These are phyloP conservation scores for Suillus placidus DNA, from an alignment of 768 basidiomycete species.

Conservation along the genomic window DNA sequence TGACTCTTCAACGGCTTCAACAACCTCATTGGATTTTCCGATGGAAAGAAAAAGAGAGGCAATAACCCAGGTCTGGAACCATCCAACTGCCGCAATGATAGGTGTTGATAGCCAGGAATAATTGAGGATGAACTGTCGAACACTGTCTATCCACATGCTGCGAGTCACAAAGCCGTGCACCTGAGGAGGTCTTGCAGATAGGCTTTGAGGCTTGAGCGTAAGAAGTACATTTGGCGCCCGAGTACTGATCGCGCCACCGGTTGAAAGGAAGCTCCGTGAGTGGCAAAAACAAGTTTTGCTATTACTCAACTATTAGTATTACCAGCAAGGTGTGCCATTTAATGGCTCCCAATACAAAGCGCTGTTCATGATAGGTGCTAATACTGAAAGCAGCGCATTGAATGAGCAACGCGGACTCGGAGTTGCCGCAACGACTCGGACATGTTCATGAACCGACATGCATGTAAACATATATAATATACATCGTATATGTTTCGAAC, in stretches of 20 bases:
- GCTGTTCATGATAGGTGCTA: no score
- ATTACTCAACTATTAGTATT: no score
- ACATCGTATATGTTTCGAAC: no score
- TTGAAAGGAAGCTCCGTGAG: background rate
- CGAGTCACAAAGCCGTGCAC: background rate
- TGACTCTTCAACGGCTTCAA: slow-evolving; percentile 6
- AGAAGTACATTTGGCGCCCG: background rate
- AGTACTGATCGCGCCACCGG: background rate
- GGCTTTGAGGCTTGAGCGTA: background rate
- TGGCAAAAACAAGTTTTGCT: background rate
- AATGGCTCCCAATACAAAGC: no score
- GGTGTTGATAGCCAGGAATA: slow-evolving; percentile 9
- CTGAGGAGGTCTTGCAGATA: background rate
- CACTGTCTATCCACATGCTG: slow-evolving; percentile 4
- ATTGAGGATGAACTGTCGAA: slow-evolving; percentile 6
- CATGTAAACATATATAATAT: no score
- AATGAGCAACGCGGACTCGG: no score
- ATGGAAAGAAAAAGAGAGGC: slow-evolving; percentile 5
- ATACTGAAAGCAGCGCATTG: no score
- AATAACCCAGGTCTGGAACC: slow-evolving; percentile 5
- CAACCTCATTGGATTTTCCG: background rate
- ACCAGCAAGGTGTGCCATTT: no score
- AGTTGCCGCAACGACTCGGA: no score
- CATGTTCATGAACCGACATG: no score
- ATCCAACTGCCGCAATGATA: slow-evolving; percentile 5